Base-by-base conservation (phyloP, 1,284 basidiomycete species). In the Ceratobasidium theobromae region DNA sequence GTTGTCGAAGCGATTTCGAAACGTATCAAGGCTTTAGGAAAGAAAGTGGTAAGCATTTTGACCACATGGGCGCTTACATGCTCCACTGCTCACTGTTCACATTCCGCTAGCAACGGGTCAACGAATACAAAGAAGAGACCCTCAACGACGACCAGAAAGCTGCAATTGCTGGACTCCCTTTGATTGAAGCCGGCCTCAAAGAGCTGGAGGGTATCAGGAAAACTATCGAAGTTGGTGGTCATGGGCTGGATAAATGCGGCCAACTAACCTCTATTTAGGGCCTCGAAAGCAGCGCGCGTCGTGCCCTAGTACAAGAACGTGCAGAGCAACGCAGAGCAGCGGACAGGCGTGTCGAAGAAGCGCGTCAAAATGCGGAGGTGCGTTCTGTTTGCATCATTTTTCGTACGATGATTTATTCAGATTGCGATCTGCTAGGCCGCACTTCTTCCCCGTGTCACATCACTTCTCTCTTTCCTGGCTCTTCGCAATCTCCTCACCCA, bases 121-220 rank as follows among this genome's bases (percentile, higher is more conserved):
- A 51, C 4, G 58, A 51, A 21, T 62, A 62, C 46, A 33, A 51
- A 9, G 14, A 45, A 1, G 4, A 33, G 16, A 28, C 79, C 1
- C 81, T 95, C 60, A 91, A 95, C 71, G 89, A 91, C 27, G 93
- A 95, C 76, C 93, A 95, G 77, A 87, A 82, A 70, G 83, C 86
- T 32, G 81, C 82, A 0, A 72, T 93, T 57, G 86, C 84, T 69
- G 85, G 83, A 23, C 82, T 95, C 43, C 84, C 92, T 4, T 79
- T 79, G 9, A 79, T 94, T 40, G 91, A 94, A 73, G 88, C 86
- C 4, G 79, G 86, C 25, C 82, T 85, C 70, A 90, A 89, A 72
- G 93, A 95, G 72, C 78, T 95, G 14, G 86, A 85, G 48, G 91
- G 93, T 68, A 82, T 93, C 45, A 88, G 86, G 76, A 91, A 89